Evolutionary conservation across 495 filamentous ascomycete species (phyloP).

Genomic region (Friedmanniomyces simplex): DNA sequence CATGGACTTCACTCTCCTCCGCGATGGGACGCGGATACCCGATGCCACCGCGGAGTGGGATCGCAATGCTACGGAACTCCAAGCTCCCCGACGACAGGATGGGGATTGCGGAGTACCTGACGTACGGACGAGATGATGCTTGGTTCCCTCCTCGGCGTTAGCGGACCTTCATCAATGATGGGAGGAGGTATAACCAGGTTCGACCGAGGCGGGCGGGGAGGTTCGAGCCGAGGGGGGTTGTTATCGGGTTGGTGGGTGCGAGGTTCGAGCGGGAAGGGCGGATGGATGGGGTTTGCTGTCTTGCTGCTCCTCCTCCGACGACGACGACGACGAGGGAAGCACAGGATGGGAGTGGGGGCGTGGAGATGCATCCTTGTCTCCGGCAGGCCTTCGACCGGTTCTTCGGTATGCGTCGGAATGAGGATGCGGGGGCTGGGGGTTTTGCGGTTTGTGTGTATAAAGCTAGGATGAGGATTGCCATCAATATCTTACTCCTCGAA

Average conservation of each 20-base stretch:
- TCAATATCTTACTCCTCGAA: constrained; percentile 28
- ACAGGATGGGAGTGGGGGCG: background rate
- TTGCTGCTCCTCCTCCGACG: too few species aligned
- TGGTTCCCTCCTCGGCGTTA: constrained; percentile 14
- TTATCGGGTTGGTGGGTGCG: constrained; percentile 17
- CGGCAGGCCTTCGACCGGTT: constrained; percentile 3
- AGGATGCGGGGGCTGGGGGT: too few species aligned
- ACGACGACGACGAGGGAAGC: too few species aligned
- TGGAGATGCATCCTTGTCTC: background rate
- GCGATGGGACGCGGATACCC: constrained; percentile 2
- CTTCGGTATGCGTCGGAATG: background rate
- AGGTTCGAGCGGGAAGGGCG: constrained; percentile 12
- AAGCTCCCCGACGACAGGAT: constrained; percentile 4
- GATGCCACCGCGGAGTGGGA: constrained; percentile 8
- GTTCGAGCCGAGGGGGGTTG: constrained; percentile 14
- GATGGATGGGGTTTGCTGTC: constrained; percentile 11
- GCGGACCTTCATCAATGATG: constrained; percentile 20
- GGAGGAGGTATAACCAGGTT: constrained; percentile 11
- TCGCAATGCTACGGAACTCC: constrained; percentile 9
- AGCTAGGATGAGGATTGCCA: constrained; percentile 25
- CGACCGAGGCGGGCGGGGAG: background rate
- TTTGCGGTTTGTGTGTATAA: constrained; percentile 23
- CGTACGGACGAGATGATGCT: constrained; percentile 22
- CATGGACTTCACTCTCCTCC: constrained; percentile 11
- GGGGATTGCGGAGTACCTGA: constrained; percentile 11